Conservation (phyloP, 2,329 filamentous ascomycete species). For the Colletotrichum zoysiae region DNA sequence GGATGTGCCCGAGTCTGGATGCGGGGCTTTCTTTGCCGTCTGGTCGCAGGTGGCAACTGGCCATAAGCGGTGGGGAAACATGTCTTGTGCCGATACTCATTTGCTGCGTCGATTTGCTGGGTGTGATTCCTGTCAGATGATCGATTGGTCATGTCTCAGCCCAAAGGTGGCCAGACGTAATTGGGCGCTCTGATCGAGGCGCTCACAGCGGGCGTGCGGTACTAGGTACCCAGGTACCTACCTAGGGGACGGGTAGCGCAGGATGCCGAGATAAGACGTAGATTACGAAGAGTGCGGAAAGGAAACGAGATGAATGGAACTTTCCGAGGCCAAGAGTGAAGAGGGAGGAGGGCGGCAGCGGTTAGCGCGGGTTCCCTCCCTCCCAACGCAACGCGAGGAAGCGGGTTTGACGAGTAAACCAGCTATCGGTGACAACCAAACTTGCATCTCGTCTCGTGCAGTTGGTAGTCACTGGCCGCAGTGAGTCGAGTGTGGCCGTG, state of each 20-base stretch:
- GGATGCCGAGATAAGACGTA: slow-evolving; percentile 18
- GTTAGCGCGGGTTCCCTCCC: background rate
- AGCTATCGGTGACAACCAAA: no score
- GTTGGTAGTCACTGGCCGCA: background rate
- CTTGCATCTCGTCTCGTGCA: slow-evolving; percentile 13
- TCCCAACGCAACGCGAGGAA: background rate
- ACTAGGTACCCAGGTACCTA: no score
- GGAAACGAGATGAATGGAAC: background rate
- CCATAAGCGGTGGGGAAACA: background rate
- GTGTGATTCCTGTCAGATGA: slow-evolving; percentile 31
- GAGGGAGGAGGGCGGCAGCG: background rate
- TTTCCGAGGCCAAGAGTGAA: background rate
- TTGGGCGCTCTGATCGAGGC: slow-evolving; percentile 2
- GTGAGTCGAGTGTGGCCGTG: background rate
- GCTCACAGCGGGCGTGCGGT: background rate
- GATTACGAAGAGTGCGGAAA: slow-evolving; percentile 6
- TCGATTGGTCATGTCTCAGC: slow-evolving; percentile 34
- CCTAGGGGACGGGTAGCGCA: slow-evolving; percentile 1
- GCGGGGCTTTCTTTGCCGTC: background rate
- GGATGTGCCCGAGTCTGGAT: background rate
- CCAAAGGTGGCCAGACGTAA: background rate
- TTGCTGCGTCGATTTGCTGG: background rate
- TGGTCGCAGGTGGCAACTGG: slow-evolving; percentile 3
- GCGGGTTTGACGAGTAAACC: background rate
- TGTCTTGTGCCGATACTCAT: background rate